Conservation (phyloP, 768 basidiomycete species). For the Serendipita indica region DNA sequence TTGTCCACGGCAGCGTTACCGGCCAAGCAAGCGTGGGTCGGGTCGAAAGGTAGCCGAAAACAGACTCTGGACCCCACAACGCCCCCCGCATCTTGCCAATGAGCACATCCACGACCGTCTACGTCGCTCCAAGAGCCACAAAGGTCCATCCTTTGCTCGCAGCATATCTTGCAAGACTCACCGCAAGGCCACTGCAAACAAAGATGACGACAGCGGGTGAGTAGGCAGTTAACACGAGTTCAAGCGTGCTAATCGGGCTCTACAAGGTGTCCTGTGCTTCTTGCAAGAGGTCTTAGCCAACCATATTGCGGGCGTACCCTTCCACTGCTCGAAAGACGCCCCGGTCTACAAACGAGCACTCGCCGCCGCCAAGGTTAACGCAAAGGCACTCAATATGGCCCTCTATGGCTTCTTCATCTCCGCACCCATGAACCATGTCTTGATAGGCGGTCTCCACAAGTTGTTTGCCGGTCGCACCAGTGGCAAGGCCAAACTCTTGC, state of each 20-base stretch:
- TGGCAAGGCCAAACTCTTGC: conserved; percentile 45
- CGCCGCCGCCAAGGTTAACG: conserved; percentile 33
- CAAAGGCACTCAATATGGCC: conserved; percentile 70
- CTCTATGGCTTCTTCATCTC: conserved; percentile 72
- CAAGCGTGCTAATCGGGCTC: not conserved
- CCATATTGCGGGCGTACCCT: conserved; percentile 47
- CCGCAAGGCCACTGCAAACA: conserved; percentile 57
- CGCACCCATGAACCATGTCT: conserved; percentile 63
- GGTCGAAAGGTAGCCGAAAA: too few species aligned
- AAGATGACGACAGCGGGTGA: conserved; percentile 64
- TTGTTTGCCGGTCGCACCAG: conserved; percentile 62
- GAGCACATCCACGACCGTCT: conserved; percentile 2
- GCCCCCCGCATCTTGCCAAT: too few species aligned
- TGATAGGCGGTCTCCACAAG: conserved; percentile 58
- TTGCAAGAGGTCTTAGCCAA: conserved; percentile 73
- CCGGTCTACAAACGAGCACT: conserved; percentile 15
- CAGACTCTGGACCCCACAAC: too few species aligned
- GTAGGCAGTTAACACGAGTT: conserved; percentile 13
- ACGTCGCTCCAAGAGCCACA: conserved; percentile 15
- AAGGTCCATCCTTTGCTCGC: conserved; percentile 37
- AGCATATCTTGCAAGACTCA: conserved; percentile 56
- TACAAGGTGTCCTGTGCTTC: conserved; percentile 27
- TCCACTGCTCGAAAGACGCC: conserved; percentile 27
- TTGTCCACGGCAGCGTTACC: too few species aligned
- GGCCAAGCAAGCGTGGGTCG: too few species aligned